Evolutionary conservation across 75 land plant genomes (phyloP).

Genomic region (Chamaecyparis obtusa): DNA sequence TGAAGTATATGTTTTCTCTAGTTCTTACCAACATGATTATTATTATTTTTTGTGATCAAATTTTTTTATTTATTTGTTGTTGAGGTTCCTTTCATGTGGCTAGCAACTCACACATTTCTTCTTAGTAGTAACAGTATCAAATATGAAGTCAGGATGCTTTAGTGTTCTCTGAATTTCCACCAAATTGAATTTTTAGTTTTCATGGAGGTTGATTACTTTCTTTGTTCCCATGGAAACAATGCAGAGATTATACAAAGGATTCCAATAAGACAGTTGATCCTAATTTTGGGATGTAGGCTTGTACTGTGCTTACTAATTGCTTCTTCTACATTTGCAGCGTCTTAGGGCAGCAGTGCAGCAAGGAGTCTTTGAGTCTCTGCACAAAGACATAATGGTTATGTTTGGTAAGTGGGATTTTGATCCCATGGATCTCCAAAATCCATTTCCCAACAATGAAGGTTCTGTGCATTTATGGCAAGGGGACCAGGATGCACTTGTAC

Average conservation of each 20-base stretch:
- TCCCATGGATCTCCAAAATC: constrained; percentile 60
- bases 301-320: neutral
- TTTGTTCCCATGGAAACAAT: neutral
- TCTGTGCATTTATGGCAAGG: constrained; percentile 91
- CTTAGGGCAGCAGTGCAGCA: constrained; percentile 38
- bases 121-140: neutral
- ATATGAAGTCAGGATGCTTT: neutral
- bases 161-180: neutral
- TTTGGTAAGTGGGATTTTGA: constrained; percentile 69
- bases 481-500: constrained; percentile 60
- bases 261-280: neutral
- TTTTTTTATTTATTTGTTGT: neutral
- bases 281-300: neutral
- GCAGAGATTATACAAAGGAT: neutral
- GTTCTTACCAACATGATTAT: neutral
- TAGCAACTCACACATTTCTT: neutral
- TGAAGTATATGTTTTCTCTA: neutral
- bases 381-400: constrained; percentile 56
- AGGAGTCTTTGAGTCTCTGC: constrained; percentile 54
- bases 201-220: neutral
- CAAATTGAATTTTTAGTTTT: neutral
- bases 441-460: constrained; percentile 49
- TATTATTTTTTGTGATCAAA: neutral
- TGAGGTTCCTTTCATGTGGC: neutral
- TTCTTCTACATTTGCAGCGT: neutral